Evolutionary conservation across 2,329 filamentous ascomycete genomes (phyloP).

Genomic region (Sphaerostilbella broomeana): DNA sequence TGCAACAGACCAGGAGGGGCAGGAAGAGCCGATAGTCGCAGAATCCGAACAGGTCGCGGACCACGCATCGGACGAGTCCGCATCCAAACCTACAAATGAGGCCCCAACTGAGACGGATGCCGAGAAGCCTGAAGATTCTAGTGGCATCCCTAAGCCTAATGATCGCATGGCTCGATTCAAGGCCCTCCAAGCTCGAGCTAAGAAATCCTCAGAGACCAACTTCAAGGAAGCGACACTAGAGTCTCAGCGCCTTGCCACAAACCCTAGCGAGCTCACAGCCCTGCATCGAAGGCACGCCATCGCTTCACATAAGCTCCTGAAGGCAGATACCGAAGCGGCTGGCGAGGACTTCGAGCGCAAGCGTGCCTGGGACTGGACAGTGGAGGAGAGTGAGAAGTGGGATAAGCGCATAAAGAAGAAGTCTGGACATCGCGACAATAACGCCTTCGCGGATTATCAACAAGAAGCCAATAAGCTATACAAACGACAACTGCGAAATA

Average conservation of each 20-base stretch:
- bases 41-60: constrained; percentile 1
- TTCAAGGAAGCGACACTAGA: constrained; percentile 79
- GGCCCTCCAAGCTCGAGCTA: constrained; percentile 73
- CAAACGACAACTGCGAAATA: constrained; percentile 76
- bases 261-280: constrained; percentile 68
- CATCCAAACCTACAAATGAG: too few relatives aligned
- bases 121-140: constrained; percentile 16
- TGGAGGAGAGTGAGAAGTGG: constrained; percentile 91
- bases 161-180: constrained; percentile 80
- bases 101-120: constrained; percentile 11
- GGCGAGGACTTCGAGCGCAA: constrained; percentile 96
- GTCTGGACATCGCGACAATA: constrained; percentile 70
- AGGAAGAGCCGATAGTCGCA: not conserved
- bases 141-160: constrained; percentile 42
- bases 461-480: constrained; percentile 89
- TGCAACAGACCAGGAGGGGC: constrained; percentile 9
- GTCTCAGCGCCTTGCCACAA: constrained; percentile 69
- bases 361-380: constrained; percentile 96
- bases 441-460: constrained; percentile 83
- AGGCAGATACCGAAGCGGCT: constrained; percentile 77
- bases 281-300: constrained; percentile 82
- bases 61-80: not conserved
- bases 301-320: constrained; percentile 86
- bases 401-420: constrained; percentile 87
- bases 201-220: constrained; percentile 66